Evolutionary conservation across 257 asterid genomes (phyloP), one percentile per base, ranked within the genome.

Genomic region (Solanum ahanhuiri): DNA sequence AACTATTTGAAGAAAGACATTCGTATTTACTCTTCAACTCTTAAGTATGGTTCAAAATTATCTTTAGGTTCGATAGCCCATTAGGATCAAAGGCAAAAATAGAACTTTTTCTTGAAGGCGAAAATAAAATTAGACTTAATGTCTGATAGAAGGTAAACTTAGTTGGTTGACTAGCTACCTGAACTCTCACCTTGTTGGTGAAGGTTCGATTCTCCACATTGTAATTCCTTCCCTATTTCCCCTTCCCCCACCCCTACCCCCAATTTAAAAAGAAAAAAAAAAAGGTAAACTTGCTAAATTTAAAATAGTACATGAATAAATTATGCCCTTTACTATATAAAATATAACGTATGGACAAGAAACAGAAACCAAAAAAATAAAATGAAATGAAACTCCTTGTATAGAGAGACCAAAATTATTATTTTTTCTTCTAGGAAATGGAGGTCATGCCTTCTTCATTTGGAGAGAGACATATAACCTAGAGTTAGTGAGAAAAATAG

Each of bases 381-480:
- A 48, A 4, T 48, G 7, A 48, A 48, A 48, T 48, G 22, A 2
- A 48, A 28, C 72, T 64, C 18, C 72, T 64, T 23, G 18, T 23
- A 64, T 64, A 23, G 7, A 25, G 5, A 23, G 12, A 64, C 17
- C 72, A 64, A 33, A 12, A 28, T 12, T 48, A 48, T 48, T 48
- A 57, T 57, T 18, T 18, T 57, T 17, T 4, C n/a, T 69, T 1
- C 1, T 2, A 9, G 6, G 12, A 15, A 15, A 28, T 69, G n/a
- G 76, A 31, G 76, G 20, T 69, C 25, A 31, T 70, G 12, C 20
- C 31, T 37, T 20, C 15, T 72, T 73, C 31, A 73, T 73, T 75
- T 75, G 57, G 82, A 37, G 57, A 39, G 82, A 37, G 82, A n/a
- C 82, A 75, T 6, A 75, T 37, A n/a, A 41, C 83, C 14, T n/a